phyloP scores from a whole-genome alignment of 225 moss, liverwort and hornwort species.

The Pseudoscleropodium purum region DNA sequence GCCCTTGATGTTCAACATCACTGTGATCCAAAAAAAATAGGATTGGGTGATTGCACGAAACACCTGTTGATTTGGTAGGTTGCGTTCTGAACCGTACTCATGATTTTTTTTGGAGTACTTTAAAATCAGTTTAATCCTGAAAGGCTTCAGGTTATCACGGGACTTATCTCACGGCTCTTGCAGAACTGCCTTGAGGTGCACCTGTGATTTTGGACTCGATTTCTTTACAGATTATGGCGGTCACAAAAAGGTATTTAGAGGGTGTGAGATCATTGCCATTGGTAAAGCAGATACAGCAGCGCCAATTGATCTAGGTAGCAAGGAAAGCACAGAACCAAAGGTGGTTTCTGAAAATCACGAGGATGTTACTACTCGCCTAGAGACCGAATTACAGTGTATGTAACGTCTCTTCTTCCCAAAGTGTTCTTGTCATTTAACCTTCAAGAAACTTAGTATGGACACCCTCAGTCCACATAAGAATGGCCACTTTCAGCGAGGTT shows the following conservation, averaged over 20 bases:
- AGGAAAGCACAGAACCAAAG: slow-evolving; percentile 3
- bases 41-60: no score
- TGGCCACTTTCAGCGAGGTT: not conserved
- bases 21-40: no score
- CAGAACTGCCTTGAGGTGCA: slow-evolving; percentile 20
- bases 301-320: slow-evolving; percentile 30
- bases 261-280: slow-evolving; percentile 7
- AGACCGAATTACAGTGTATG: slow-evolving; percentile 25
- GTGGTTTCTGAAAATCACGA: not conserved
- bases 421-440: not conserved
- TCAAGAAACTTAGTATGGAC: not conserved
- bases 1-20: not conserved
- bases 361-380: slow-evolving; percentile 3
- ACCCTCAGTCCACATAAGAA: not conserved
- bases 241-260: slow-evolving; percentile 14
- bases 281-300: slow-evolving; percentile 9
- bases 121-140: not conserved
- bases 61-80: no score
- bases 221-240: slow-evolving; percentile 8
- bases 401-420: not conserved
- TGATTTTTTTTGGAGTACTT: no score
- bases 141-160: slow-evolving; percentile 13
- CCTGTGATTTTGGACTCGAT: slow-evolving; percentile 33
- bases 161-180: slow-evolving; percentile 24
- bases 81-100: no score